Percentiles rank a stretch among this genome's conserved stretches.
Evolutionary conservation across 2,329 filamentous ascomycete genomes (phyloP).

Genomic region (Teratosphaeria viscida): DNA sequence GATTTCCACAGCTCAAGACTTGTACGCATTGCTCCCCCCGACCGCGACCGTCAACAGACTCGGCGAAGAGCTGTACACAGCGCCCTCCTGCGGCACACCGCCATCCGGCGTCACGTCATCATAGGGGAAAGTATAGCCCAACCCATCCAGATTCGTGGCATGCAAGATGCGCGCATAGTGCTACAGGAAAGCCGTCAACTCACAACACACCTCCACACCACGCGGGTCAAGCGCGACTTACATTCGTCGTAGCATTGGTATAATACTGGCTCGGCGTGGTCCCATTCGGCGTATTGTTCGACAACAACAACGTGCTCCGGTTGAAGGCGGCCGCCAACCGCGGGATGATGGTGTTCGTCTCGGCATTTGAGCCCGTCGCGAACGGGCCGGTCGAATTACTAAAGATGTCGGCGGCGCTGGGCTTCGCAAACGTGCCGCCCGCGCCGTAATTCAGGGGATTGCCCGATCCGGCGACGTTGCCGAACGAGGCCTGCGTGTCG

Average conservation of each 20-base stretch:
- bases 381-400: constrained; percentile 56
- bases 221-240: constrained; percentile 7
- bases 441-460: constrained; percentile 34
- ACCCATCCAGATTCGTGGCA: constrained; percentile 43
- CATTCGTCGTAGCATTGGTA: constrained; percentile 19
- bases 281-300: constrained; percentile 27
- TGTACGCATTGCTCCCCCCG: constrained; percentile 21
- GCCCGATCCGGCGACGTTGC: constrained; percentile 33
- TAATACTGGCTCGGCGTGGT: constrained; percentile 21
- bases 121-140: constrained; percentile 57
- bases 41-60: constrained; percentile 18
- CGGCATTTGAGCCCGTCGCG: constrained; percentile 31
- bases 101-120: constrained; percentile 55
- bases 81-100: constrained; percentile 29
- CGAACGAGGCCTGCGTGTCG: constrained; percentile 53
- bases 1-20: constrained; percentile 1
- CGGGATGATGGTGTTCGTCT: constrained; percentile 53
- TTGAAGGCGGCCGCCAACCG: constrained; percentile 69
- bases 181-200: constrained; percentile 7
- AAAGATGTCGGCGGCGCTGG: constrained; percentile 54
- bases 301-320: constrained; percentile 53
- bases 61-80: constrained; percentile 21
- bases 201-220: not conserved
- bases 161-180: constrained; percentile 26
- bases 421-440: constrained; percentile 43